Evolutionary conservation across 768 basidiomycete genomes (phyloP), one percentile per base, ranked within the genome.

Genomic region (Sporobolomyces pararoseus): DNA sequence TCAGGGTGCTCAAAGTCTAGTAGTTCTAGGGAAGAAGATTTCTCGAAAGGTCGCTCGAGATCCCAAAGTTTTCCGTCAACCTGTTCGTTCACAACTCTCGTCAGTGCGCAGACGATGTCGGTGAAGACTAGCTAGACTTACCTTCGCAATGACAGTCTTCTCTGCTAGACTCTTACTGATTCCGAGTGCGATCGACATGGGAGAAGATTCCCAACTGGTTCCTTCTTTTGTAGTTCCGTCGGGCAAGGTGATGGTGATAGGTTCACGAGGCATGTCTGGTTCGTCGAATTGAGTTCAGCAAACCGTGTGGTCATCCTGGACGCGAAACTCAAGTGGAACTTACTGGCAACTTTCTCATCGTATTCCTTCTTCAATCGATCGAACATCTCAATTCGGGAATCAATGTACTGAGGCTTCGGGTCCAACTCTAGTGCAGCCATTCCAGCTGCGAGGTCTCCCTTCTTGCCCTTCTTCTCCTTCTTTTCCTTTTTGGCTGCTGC

Each of bases 1-100:
- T 94, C 91, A 4, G 88, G 86, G 76, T 92, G 84, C 52, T 98
- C 93, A 77, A 98, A 99, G 80, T 95, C 90, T 54, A 98, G 83
- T 23, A 99, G 78, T 73, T 91, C 87, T 31, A 99, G 84, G 72
- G 85, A 86, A 77, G 86, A 87, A 0, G 89, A 86, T 50, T 82
- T 82, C 81, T 98, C 95, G n/a, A 99, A 83, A 0, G 96, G 95
- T 65, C 96, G 84, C 73, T 94, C 90, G 29, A 99, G 83, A 80
- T 99, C 96, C 93, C 94, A 98, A 4, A 99, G 84, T 53, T 84
- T 82, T 57, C 86, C 89, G 72, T 95, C 84, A 57, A 95, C 91
- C 90, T 91, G 65, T 25, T 19, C 39, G 46, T 42, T 19, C 21
- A 25, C 27, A 27, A 21, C 31, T 42, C 25, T 27, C 37, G 21